Percentiles rank a stretch among this genome's conserved stretches.
These are phyloP conservation scores for Sphaerulina vaccinii DNA, from an alignment of 2,329 filamentous ascomycete species.

Conservation along the genomic window DNA sequence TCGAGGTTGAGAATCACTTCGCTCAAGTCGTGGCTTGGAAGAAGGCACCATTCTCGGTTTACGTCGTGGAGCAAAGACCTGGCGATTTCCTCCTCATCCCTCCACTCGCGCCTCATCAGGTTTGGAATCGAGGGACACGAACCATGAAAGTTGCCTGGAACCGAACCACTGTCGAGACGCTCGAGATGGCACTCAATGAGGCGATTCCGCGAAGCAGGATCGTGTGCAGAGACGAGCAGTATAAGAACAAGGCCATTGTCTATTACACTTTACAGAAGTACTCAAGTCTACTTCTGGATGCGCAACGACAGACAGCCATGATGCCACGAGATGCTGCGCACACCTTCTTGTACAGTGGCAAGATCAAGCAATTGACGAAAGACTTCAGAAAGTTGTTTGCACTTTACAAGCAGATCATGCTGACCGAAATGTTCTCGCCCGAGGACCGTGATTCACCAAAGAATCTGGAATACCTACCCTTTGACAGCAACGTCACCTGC, in stretches of 20 bases:
- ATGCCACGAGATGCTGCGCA: slow-evolving; percentile 37
- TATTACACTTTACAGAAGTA: slow-evolving; percentile 87
- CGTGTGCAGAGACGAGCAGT: slow-evolving; percentile 95
- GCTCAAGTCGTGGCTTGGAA: slow-evolving; percentile 95
- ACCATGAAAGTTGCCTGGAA: slow-evolving; percentile 99
- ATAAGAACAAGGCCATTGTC: slow-evolving; percentile 96
- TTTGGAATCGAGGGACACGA: slow-evolving; percentile 94
- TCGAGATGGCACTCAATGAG: slow-evolving; percentile 81
- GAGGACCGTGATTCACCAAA: slow-evolving; percentile 55
- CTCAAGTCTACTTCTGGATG: slow-evolving; percentile 56
- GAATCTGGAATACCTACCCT: slow-evolving; percentile 75
- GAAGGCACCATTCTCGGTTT: slow-evolving; percentile 87
- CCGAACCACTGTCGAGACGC: slow-evolving; percentile 84
- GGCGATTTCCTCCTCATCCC: slow-evolving; percentile 95
- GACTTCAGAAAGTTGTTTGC: slow-evolving; percentile 81
- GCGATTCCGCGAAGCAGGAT: slow-evolving; percentile 84
- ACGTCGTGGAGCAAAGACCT: slow-evolving; percentile 83
- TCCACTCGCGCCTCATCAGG: slow-evolving; percentile 89
- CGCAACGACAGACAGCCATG: slow-evolving; percentile 50
- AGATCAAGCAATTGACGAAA: slow-evolving; percentile 68
- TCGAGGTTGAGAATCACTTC: slow-evolving; percentile 96
- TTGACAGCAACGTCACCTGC: slow-evolving; percentile 89
- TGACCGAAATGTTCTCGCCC: slow-evolving; percentile 81
- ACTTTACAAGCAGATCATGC: slow-evolving; percentile 73
- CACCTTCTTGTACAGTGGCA: slow-evolving; percentile 42